phyloP scores from a whole-genome alignment of 495 filamentous ascomycete species.

The Aspergillus bridgeri region DNA sequence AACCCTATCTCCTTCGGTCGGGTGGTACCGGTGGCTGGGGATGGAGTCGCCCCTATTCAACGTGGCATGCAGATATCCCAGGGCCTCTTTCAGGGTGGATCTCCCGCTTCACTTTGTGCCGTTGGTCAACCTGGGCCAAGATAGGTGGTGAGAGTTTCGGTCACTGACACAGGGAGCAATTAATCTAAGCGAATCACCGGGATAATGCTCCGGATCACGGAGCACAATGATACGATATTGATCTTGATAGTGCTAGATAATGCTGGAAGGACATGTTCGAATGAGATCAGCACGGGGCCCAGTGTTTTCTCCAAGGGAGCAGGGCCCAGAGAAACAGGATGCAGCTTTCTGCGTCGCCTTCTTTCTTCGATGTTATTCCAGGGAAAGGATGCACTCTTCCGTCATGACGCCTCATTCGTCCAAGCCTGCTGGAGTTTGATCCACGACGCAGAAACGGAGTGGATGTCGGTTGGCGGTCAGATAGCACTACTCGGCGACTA shows the following conservation, averaged over 20 bases:
- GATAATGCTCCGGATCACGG: neutral
- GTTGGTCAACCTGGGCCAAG: neutral
- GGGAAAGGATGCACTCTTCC: conserved; percentile 7
- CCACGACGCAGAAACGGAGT: conserved; percentile 14
- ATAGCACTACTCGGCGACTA: conserved; percentile 24
- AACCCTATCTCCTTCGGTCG: conserved; percentile 6
- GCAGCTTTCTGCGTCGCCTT: neutral
- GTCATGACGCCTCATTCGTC: conserved; percentile 3
- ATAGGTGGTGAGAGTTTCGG: neutral
- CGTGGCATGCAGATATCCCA: conserved; percentile 25
- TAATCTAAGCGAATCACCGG: neutral
- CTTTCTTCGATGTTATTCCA: neutral
- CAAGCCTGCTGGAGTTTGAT: conserved; percentile 4
- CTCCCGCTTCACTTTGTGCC: conserved; percentile 15
- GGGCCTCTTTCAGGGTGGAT: conserved; percentile 16
- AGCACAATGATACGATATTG: neutral
- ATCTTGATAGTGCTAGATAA: neutral
- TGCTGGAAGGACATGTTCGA: neutral
- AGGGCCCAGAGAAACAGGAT: neutral
- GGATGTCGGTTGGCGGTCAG: conserved; percentile 26
- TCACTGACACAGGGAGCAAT: neutral
- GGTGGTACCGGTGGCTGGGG: conserved; percentile 15
- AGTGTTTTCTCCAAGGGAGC: neutral
- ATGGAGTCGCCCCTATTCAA: conserved; percentile 16
- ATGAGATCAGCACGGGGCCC: neutral